Evolutionary conservation across 805 yeast genomes (phyloP).

Genomic region (Kodamaea fukazawae): DNA sequence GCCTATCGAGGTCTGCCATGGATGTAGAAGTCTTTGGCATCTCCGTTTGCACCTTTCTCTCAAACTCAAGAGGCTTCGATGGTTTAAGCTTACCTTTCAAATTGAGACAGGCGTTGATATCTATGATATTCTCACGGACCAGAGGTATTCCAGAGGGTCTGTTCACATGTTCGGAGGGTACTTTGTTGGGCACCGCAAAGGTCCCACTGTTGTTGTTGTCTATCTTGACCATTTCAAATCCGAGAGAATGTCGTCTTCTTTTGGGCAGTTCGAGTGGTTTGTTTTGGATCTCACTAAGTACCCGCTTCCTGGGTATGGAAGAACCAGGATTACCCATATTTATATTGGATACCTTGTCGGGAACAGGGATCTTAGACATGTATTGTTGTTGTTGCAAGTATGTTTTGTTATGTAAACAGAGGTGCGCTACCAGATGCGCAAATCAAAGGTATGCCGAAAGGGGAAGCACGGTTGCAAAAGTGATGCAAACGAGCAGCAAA

Average conservation of each 20-base stretch:
- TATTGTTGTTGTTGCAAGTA: neutral
- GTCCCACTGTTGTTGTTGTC: neutral
- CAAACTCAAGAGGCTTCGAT: constrained; percentile 1
- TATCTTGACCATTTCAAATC: constrained; percentile 4
- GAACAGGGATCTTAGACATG: constrained; percentile 8
- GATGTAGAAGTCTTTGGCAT: neutral
- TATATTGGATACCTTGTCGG: neutral
- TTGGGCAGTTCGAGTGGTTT: constrained; percentile 7
- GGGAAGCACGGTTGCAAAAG: too few species aligned
- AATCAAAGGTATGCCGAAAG: too few species aligned
- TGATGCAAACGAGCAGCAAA: too few species aligned
- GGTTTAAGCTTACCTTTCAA: constrained; percentile 8
- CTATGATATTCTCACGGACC: constrained; percentile 2
- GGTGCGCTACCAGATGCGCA: too few species aligned
- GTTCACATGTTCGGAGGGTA: too few species aligned
- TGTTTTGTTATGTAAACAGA: too few species aligned
- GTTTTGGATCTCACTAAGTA: constrained; percentile 9
- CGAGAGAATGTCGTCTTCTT: constrained; percentile 6
- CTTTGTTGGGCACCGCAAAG: too few species aligned
- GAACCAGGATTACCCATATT: neutral
- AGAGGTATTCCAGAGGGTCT: neutral
- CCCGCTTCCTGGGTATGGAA: constrained; percentile 8
- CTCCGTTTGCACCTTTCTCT: constrained; percentile 2
- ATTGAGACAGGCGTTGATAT: constrained; percentile 8
- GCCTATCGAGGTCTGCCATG: constrained; percentile 7